Percentiles rank a stretch among this genome's conserved stretches.
These are phyloP conservation scores for Dioscorea dumetorum DNA, from an alignment of 106 monocot genomes.

Conservation along the genomic window DNA sequence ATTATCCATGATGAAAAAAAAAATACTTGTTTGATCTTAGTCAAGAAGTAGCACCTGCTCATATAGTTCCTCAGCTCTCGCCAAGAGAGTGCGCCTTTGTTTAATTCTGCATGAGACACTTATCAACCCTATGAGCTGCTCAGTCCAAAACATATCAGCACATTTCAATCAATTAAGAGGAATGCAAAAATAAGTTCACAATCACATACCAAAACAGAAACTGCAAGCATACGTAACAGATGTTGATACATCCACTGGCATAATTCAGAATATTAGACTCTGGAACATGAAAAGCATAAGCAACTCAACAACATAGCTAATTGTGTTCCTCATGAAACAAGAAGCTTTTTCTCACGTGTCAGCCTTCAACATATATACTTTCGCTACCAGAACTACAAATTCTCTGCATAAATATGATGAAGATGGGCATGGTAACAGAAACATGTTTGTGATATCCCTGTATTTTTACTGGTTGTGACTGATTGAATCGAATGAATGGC, in stretches of 20 bases:
- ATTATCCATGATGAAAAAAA: no score
- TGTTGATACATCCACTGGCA: constrained; percentile 50
- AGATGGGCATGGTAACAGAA: constrained; percentile 49
- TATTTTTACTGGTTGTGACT: no score
- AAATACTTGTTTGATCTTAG: no score
- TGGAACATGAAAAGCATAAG: constrained; percentile 49
- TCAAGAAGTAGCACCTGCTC: constrained; percentile 32
- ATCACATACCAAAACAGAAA: constrained; percentile 42
- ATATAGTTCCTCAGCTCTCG: constrained; percentile 68
- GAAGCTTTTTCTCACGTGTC: background rate
- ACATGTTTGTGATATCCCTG: no score
- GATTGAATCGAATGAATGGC: no score
- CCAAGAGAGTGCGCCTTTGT: constrained; percentile 17
- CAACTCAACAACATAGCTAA: background rate
- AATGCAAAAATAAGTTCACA: background rate
- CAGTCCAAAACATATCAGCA: constrained; percentile 2
- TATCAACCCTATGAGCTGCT: constrained; percentile 31
- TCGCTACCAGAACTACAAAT: constrained; percentile 30
- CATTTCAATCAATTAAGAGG: background rate
- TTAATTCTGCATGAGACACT: constrained; percentile 25
- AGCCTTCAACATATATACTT: constrained; percentile 1
- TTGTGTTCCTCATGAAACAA: background rate
- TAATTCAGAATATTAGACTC: constrained; percentile 45
- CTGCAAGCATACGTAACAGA: constrained; percentile 16
- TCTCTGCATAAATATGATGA: constrained; percentile 33